A percentile compares a stretch with the other conserved stretches of the same genome.
These are phyloP conservation scores for Solanum sejunctum DNA, from an alignment of 257 asterid genomes.

Conservation along the genomic window DNA sequence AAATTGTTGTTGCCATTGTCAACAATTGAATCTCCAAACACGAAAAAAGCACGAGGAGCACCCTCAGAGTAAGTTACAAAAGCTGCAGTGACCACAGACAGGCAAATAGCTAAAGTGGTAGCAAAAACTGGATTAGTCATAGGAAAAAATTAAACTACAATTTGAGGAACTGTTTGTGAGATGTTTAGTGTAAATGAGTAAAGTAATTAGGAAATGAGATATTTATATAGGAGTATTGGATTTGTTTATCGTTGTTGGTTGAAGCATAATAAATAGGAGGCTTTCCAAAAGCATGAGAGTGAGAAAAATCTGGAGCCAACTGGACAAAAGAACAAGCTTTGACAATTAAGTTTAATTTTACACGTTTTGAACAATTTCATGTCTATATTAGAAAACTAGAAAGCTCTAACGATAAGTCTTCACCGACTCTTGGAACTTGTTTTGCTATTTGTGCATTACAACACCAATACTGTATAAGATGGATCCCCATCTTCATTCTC, in stretches of 20 bases:
- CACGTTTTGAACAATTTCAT: not conserved
- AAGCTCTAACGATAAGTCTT: not conserved
- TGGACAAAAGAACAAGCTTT: not conserved
- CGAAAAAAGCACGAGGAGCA: slow-evolving; percentile 56
- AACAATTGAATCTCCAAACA: slow-evolving; percentile 70
- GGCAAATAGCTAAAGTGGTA: not conserved
- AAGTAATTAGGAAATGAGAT: not conserved
- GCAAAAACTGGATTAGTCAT: slow-evolving; percentile 8
- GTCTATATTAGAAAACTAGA: not conserved
- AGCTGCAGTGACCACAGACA: not conserved
- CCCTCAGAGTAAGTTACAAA: slow-evolving; percentile 9
- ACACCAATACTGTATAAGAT: not conserved
- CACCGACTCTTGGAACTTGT: not conserved
- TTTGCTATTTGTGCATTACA: not conserved
- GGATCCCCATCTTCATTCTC: not conserved
- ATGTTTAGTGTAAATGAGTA: not conserved
- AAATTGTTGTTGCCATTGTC: slow-evolving; percentile 73
- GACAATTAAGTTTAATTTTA: not conserved
- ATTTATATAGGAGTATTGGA: slow-evolving; percentile 10
- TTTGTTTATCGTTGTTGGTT: slow-evolving; percentile 10
- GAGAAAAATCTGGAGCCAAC: slow-evolving; percentile 14
- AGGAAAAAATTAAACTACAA: not conserved
- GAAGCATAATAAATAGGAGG: slow-evolving; percentile 28
- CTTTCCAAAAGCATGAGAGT: slow-evolving; percentile 7
- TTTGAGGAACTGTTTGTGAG: not conserved